These are phyloP conservation scores for Penicillium bovifimosum DNA, from an alignment of 495 filamentous ascomycete species.

Conservation along the genomic window DNA sequence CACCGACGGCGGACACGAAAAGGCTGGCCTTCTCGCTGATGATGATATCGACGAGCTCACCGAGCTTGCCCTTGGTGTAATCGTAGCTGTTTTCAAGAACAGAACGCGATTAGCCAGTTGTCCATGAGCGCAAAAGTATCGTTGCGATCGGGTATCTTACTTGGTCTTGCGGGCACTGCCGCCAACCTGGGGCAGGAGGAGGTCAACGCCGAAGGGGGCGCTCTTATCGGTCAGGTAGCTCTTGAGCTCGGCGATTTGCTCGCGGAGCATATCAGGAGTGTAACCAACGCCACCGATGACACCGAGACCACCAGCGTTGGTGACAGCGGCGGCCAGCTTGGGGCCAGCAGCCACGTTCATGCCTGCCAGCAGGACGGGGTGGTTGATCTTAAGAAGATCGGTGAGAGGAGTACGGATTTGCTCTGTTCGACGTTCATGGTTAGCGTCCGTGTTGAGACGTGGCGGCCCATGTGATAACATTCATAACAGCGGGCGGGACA, in stretches of 20 bases:
- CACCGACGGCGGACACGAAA: constrained; percentile 95
- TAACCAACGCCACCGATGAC: constrained; percentile 96
- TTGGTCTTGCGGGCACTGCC: constrained; percentile 92
- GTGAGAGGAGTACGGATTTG: constrained; percentile 83
- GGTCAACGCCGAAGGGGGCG: constrained; percentile 96
- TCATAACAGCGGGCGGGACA: not conserved
- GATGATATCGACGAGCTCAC: constrained; percentile 84
- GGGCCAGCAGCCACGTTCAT: constrained; percentile 99
- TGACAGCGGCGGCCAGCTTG: constrained; percentile 93
- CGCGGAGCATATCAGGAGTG: constrained; percentile 91
- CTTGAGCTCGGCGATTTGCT: constrained; percentile 95
- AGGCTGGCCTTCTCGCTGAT: constrained; percentile 86
- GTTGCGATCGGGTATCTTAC: constrained; percentile 41
- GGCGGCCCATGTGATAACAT: not conserved
- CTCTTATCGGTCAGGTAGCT: constrained; percentile 85
- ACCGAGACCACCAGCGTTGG: constrained; percentile 93
- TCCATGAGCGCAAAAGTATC: not conserved
- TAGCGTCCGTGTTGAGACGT: not conserved
- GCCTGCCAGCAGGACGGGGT: constrained; percentile 90
- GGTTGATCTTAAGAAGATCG: constrained; percentile 94
- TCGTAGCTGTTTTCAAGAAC: constrained; percentile 66
- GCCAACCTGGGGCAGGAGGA: constrained; percentile 90
- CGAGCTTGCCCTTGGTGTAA: constrained; percentile 98
- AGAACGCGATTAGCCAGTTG: constrained; percentile 16
- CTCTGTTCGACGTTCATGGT: constrained; percentile 45